Conservation (phyloP, 2,329 filamentous ascomycete species). For the Pseudogymnoascus verrucosus region DNA sequence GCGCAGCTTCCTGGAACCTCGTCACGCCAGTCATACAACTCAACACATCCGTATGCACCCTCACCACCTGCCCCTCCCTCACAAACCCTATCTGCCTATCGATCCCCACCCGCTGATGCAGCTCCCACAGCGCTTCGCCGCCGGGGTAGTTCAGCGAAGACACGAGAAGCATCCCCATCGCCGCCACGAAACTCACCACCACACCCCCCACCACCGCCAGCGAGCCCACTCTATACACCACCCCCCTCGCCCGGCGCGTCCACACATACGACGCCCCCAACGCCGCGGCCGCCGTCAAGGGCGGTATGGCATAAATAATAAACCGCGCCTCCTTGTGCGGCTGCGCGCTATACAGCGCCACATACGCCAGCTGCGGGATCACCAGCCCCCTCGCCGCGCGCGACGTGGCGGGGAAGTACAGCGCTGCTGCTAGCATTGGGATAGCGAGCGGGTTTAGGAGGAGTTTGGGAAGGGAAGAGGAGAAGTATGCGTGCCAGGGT, state of each 20-base stretch:
- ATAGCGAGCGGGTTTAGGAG: constrained; percentile 69
- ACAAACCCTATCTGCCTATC: constrained; percentile 24
- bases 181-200: constrained; percentile 49
- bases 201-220: constrained; percentile 51
- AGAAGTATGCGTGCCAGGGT: constrained; percentile 81
- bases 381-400: constrained; percentile 42
- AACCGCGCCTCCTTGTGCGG: constrained; percentile 97
- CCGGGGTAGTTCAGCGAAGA: constrained; percentile 93
- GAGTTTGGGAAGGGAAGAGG: constrained; percentile 71
- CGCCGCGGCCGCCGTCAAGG: constrained; percentile 69
- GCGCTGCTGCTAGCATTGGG: constrained; percentile 44
- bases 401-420: constrained; percentile 39
- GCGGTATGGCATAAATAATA: constrained; percentile 79
- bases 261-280: constrained; percentile 66
- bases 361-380: constrained; percentile 62
- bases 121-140: constrained; percentile 61
- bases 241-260: constrained; percentile 54
- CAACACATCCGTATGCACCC: constrained; percentile 57
- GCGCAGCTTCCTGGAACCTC: constrained; percentile 50
- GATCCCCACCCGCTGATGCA: constrained; percentile 35
- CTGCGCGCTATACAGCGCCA: constrained; percentile 74
- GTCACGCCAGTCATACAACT: constrained; percentile 66
- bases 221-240: constrained; percentile 46
- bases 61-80: constrained; percentile 26
- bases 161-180: constrained; percentile 61